Evolutionary conservation across 2,329 filamentous ascomycete genomes (phyloP).

Genomic region (Helicocarpus griseus): DNA sequence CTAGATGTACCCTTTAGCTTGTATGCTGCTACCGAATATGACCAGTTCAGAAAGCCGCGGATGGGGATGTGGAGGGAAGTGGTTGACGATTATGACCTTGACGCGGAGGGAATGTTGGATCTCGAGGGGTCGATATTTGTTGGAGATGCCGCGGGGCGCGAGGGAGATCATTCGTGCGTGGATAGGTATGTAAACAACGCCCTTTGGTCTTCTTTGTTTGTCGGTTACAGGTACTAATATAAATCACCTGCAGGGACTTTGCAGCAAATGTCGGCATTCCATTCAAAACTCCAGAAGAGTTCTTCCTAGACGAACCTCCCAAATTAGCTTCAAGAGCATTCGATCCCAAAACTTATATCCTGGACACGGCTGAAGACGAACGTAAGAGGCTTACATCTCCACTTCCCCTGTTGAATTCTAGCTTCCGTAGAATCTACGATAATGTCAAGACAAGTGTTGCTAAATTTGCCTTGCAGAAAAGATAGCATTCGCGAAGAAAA

Average conservation of each 20-base stretch:
- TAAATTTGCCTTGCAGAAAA: slow-evolving; percentile 11
- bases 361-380: slow-evolving; percentile 20
- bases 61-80: slow-evolving; percentile 77
- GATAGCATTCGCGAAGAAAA: slow-evolving; percentile 46
- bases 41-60: slow-evolving; percentile 78
- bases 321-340: slow-evolving; percentile 61
- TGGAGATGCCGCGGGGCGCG: slow-evolving; percentile 64
- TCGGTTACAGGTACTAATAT: slow-evolving; percentile 10
- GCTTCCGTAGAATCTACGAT: background rate
- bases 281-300: slow-evolving; percentile 86
- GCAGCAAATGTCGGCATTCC: slow-evolving; percentile 72
- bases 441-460: background rate
- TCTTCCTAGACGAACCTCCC: slow-evolving; percentile 61
- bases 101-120: slow-evolving; percentile 48
- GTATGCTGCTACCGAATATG: slow-evolving; percentile 77
- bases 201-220: slow-evolving; percentile 4
- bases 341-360: slow-evolving; percentile 53
- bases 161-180: slow-evolving; percentile 50
- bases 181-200: slow-evolving; percentile 39
- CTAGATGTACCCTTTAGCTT: slow-evolving; percentile 68
- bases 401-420: background rate
- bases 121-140: slow-evolving; percentile 68
- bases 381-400: slow-evolving; percentile 19
- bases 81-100: slow-evolving; percentile 51
- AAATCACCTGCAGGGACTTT: slow-evolving; percentile 52